phyloP scores from a whole-genome alignment of 345 rosid species.

The Eucalyptus regnans region DNA sequence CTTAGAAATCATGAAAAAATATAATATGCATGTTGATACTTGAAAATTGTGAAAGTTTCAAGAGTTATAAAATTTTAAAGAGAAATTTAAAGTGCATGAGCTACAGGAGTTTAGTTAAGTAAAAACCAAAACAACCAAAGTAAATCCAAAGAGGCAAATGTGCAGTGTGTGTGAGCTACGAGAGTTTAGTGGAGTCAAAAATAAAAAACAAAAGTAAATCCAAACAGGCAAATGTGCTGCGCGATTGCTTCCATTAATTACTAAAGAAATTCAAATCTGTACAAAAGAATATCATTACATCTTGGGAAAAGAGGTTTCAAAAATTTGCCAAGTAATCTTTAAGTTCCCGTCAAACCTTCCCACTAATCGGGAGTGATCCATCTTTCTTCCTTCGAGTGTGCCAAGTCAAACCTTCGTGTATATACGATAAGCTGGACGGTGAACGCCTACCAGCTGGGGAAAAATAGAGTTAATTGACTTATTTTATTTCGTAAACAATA shows the following conservation, averaged over 20 bases:
- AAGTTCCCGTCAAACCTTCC: background rate
- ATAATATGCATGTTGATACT: background rate
- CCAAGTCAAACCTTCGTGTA: background rate
- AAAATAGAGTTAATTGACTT: background rate
- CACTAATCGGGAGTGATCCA: background rate
- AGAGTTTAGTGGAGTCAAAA: no score
- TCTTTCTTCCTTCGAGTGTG: background rate
- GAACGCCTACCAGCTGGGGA: background rate
- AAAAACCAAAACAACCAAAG: background rate
- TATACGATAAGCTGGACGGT: background rate
- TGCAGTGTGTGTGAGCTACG: background rate
- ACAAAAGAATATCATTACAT: no score
- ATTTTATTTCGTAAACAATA: background rate
- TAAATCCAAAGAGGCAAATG: background rate
- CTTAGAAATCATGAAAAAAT: background rate
- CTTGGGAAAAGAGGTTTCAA: no score
- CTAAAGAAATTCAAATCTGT: no score
- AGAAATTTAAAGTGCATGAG: background rate
- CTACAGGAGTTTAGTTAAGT: background rate
- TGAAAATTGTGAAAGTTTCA: background rate
- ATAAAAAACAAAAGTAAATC: no score
- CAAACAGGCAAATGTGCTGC: no score
- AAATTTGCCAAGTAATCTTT: no score
- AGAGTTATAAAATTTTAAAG: background rate
- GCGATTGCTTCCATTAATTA: no score